Conservation (phyloP, 257 asterid genomes). For the Solanum infundibuliforme region DNA sequence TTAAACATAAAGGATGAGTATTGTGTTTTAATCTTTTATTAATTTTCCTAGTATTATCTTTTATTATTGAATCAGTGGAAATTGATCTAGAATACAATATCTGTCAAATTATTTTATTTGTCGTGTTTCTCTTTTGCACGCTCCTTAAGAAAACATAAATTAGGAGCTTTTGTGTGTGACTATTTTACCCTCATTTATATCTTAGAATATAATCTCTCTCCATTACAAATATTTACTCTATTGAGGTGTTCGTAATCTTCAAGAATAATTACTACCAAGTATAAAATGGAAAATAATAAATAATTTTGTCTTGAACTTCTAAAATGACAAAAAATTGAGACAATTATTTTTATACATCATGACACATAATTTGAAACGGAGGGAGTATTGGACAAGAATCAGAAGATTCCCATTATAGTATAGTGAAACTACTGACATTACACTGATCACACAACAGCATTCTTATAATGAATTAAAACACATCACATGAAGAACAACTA, state of each 20-base stretch:
- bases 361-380: neutral
- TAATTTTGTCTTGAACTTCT: neutral
- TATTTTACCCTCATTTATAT: too few relatives aligned
- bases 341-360: too few relatives aligned
- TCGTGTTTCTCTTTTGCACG: too few relatives aligned
- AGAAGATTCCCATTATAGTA: neutral
- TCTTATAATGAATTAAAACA: neutral
- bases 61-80: neutral
- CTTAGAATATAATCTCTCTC: too few relatives aligned
- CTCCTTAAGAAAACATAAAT: too few relatives aligned
- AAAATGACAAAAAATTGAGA: neutral
- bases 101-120: neutral
- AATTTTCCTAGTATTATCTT: too few relatives aligned
- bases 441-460: neutral
- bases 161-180: too few relatives aligned
- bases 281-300: too few relatives aligned
- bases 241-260: neutral
- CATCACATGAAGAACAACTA: neutral
- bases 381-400: neutral
- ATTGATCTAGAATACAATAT: neutral
- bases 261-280: neutral
- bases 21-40: neutral
- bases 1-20: neutral
- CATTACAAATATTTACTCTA: too few relatives aligned
- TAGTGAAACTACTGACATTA: neutral